Base-by-base conservation (phyloP, 208 protist species). In the Wallacemonas sp. region DNA sequence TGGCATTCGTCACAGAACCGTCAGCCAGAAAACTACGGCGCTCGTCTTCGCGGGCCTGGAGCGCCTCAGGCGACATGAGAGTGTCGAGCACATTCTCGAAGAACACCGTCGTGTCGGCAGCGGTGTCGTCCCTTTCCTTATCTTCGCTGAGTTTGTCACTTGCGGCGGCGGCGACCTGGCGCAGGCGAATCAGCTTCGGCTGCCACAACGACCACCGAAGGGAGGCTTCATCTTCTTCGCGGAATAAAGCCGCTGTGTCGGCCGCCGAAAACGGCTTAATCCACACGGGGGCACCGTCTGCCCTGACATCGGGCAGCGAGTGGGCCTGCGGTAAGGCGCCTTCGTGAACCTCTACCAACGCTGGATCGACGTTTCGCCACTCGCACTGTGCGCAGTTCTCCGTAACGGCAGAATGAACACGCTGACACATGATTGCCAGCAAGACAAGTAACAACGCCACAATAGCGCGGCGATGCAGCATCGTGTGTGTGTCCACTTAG, bases 201-300 rank as follows among this genome's bases (percentile, higher is more conserved):
- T 72, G 58, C 54, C 65, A 62, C 34, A 54, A 27, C 8, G 44
- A 36, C 86, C 86, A 92, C 56, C 66, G 31, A 9, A 36, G 67
- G 30, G 70, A 70, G 0, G 64, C 75, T 2, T 41, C 51, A 56
- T 93, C 84, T 49, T 93, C 87, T 2, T 51, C 59, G 0, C 51
- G 34, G 44, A 88, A 93, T 22, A 93, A 88, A 0, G 33, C 60
- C 15, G 70, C 74, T 34, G 85, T 79, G 15, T 75, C 56, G 14
- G 49, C 65, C 11, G 19, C 33, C 17, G 33, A 24, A 15, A 75
- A 84, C 17, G 75, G 66, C 31, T 83, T 77, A 1, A 59, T 53
- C 82, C 86, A 89, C 51, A 75, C 61, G 19, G 68, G 74, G 0
- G 64, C 39, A 26, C 47, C 26, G 6, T 36, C 44, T 12, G 42